Evolutionary conservation across 2,329 filamentous ascomycete genomes (phyloP).

Genomic region (Diaporthe aspalathi): DNA sequence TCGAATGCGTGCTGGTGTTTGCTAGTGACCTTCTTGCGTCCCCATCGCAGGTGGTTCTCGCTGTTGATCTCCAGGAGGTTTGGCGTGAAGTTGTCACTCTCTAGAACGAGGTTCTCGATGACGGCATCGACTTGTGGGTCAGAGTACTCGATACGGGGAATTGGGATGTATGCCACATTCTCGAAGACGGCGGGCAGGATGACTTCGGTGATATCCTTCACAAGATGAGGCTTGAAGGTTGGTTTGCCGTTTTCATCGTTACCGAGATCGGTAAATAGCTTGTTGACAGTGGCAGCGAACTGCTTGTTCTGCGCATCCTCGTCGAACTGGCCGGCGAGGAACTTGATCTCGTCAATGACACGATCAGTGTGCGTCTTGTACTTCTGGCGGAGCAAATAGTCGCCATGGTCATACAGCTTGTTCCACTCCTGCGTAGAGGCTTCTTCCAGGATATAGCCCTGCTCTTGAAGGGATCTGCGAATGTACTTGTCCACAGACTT

Average conservation of each 20-base stretch:
- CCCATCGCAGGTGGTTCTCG: slow-evolving; percentile 96
- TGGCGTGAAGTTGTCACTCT: slow-evolving; percentile 96
- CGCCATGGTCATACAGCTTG: slow-evolving; percentile 83
- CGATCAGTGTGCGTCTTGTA: slow-evolving; percentile 89
- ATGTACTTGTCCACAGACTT: slow-evolving; percentile 80
- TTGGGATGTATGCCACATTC: slow-evolving; percentile 87
- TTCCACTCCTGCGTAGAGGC: slow-evolving; percentile 85
- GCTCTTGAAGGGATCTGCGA: slow-evolving; percentile 84
- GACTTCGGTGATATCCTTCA: slow-evolving; percentile 89
- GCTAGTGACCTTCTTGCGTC: slow-evolving; percentile 86
- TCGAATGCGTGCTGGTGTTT: slow-evolving; percentile 84
- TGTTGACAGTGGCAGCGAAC: slow-evolving; percentile 80
- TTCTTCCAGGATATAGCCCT: slow-evolving; percentile 91
- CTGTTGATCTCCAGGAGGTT: slow-evolving; percentile 89
- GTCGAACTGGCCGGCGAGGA: slow-evolving; percentile 89
- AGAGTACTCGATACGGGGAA: slow-evolving; percentile 93
- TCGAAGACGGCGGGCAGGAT: slow-evolving; percentile 87
- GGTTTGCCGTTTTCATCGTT: slow-evolving; percentile 86
- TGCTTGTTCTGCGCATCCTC: slow-evolving; percentile 86
- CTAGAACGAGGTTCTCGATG: slow-evolving; percentile 93
- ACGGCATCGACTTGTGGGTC: slow-evolving; percentile 87
- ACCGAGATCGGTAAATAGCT: slow-evolving; percentile 89
- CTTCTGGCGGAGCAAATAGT: slow-evolving; percentile 87
- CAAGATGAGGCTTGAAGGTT: slow-evolving; percentile 89
- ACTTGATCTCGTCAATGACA: slow-evolving; percentile 90